Evolutionary conservation across 2,329 filamentous ascomycete species (phyloP).

Genomic region (Fusarium sp.): DNA sequence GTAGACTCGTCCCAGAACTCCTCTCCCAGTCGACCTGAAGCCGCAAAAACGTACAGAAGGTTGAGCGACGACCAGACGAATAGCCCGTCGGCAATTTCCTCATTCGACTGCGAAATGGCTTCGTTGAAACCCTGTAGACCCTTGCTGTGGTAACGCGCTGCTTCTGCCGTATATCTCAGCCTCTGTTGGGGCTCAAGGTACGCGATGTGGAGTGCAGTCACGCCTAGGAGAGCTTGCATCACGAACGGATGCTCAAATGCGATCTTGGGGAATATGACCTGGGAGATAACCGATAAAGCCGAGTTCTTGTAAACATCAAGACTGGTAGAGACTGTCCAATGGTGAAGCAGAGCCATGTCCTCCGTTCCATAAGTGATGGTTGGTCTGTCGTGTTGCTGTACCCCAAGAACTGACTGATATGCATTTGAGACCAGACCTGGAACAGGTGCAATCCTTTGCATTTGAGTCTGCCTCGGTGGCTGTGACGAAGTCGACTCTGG

Average conservation of each 20-base stretch:
- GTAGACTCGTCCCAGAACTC: not conserved
- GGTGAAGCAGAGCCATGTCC: slow-evolving; percentile 3
- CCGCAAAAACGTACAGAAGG: not conserved
- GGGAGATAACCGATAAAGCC: not conserved
- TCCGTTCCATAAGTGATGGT: not conserved
- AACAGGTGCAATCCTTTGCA: not conserved
- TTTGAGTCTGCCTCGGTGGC: not conserved
- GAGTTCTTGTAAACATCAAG: slow-evolving; percentile 6
- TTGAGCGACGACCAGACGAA: slow-evolving; percentile 8
- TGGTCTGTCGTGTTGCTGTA: not conserved
- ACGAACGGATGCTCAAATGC: not conserved
- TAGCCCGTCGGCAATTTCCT: not conserved
- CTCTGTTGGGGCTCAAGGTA: not conserved
- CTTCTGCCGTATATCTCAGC: not conserved
- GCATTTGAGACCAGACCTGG: not conserved
- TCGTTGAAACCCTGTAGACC: not conserved
- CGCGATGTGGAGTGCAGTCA: not conserved
- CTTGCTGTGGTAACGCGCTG: not conserved
- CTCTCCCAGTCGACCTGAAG: not conserved
- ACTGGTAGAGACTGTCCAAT: not conserved
- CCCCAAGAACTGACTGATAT: not conserved
- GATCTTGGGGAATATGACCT: not conserved
- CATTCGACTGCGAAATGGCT: rapidly evolving
- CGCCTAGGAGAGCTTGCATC: not conserved
- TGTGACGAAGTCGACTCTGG: not conserved